Evolutionary conservation across 2,329 filamentous ascomycete species (phyloP), one percentile per base, ranked within the genome.

Genomic region (Ambrosiella beaveri): DNA sequence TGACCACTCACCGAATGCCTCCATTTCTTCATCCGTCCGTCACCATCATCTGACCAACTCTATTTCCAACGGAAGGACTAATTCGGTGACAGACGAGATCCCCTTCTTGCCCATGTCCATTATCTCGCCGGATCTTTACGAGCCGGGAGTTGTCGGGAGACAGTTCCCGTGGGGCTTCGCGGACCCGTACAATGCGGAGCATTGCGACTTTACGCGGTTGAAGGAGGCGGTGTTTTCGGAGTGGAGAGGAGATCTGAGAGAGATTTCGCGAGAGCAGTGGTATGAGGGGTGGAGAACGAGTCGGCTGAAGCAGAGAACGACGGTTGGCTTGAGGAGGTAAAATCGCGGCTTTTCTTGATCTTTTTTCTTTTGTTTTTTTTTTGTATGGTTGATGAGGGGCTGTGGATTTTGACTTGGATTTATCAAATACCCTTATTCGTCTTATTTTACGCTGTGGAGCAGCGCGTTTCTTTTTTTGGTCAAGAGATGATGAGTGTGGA

Each of bases 131-230:
- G 93, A 98, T 68, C 79, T 87, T 47, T 95, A 97, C 71, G 87
- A 94, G 65, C 84, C 84, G 7, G 80, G 78, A 38, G 75, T 86
- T 13, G 73, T 95, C 61, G 93, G 93, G 51, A 86, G 93, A 61
- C 84, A 85, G 63, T 98, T 97, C 68, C 87, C 93, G 0, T 98
- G 93, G 93, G 93, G 93, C 6, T 94, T 96, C 64, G 93, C 93
- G 3, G 88, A 97, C 66, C 93, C 93, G 0, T 90, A 93, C 73
- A 84, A 97, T 65, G 77, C 83, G 37, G 81, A 86, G 64, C 93
- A 98, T 72, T 98, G 93, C 71, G 93, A 98, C 71, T 98, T 96
- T 69, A 75, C 86, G 58, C 84, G 85, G 62, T 78, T 98, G 64
- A 93, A 93, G 71, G 90, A 97, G 61, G 84, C 85, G 7, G 86